Evolutionary conservation across 108 stramenopile species (phyloP).

Genomic region (Skeletonema costatum): DNA sequence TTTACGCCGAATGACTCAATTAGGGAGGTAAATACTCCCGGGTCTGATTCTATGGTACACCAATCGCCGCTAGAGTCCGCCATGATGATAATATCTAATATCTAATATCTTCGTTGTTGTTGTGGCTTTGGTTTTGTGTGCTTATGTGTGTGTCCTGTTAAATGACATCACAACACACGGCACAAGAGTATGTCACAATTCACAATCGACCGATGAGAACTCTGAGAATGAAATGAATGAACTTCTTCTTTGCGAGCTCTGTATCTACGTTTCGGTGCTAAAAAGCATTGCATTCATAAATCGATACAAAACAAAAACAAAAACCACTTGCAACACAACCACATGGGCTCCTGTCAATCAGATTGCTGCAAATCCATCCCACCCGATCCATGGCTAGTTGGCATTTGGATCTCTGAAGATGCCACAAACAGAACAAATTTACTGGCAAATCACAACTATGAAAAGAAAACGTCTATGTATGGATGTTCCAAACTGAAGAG

Average conservation of each 20-base stretch:
- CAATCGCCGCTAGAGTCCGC: conserved; percentile 43
- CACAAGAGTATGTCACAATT: too few relatives aligned
- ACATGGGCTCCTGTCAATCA: background rate
- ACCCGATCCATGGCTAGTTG: background rate
- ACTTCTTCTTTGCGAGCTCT: too few relatives aligned
- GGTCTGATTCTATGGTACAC: conserved; percentile 77
- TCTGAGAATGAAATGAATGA: too few relatives aligned
- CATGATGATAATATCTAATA: conserved; percentile 3
- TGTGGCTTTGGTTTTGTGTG: too few relatives aligned
- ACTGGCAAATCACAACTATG: conserved; percentile 3
- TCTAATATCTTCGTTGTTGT: background rate
- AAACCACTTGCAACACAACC: background rate
- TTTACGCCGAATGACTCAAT: conserved; percentile 84
- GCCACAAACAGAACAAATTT: background rate
- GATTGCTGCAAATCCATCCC: background rate
- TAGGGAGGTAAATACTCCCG: conserved; percentile 91
- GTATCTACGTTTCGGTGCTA: background rate
- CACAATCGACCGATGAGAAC: too few relatives aligned
- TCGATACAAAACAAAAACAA: background rate
- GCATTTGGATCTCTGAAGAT: conserved; percentile 6
- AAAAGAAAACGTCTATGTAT: background rate
- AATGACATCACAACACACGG: too few relatives aligned
- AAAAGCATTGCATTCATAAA: background rate
- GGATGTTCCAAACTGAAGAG: background rate
- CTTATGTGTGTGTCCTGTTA: too few relatives aligned